A percentile compares a stretch with the other conserved stretches of the same genome.
Conservation (phyloP, 208 protist genomes). For the Acanthamoeba healyi region DNA sequence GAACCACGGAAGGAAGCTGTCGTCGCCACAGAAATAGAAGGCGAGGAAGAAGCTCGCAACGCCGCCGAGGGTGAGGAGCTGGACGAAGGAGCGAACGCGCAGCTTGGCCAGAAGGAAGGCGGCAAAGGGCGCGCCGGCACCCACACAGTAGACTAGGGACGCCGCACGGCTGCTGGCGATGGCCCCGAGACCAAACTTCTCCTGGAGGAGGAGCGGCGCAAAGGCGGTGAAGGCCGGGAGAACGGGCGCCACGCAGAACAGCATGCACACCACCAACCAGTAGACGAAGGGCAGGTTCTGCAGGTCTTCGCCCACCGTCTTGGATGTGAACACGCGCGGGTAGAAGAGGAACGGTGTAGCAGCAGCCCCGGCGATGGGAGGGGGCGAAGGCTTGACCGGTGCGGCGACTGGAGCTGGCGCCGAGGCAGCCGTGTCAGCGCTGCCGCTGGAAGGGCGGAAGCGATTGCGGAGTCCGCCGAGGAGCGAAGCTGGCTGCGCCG, state of each 20-base stretch:
- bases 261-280: not conserved
- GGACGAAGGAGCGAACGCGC: conserved; percentile 20
- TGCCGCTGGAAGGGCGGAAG: not conserved
- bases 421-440: not conserved
- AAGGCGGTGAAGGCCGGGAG: conserved; percentile 26
- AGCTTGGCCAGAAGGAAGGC: not conserved
- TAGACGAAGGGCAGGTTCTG: conserved; percentile 16
- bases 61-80: not conserved
- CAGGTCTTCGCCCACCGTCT: conserved; percentile 16
- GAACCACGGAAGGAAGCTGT: conserved; percentile 16
- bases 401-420: not conserved
- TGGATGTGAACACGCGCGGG: conserved; percentile 16
- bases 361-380: not conserved
- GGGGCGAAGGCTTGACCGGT: not conserved
- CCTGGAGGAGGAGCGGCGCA: not conserved
- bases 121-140: not conserved
- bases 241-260: not conserved
- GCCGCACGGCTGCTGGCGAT: not conserved
- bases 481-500: not conserved
- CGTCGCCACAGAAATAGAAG: conserved; percentile 1
- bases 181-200: conserved; percentile 1
- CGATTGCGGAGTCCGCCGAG: not conserved
- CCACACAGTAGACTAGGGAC: not conserved
- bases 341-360: not conserved
- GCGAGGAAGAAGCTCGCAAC: not conserved